Evolutionary conservation across 225 moss, liverwort and hornwort species (phyloP).

Genomic region (Lunularia cruciata): DNA sequence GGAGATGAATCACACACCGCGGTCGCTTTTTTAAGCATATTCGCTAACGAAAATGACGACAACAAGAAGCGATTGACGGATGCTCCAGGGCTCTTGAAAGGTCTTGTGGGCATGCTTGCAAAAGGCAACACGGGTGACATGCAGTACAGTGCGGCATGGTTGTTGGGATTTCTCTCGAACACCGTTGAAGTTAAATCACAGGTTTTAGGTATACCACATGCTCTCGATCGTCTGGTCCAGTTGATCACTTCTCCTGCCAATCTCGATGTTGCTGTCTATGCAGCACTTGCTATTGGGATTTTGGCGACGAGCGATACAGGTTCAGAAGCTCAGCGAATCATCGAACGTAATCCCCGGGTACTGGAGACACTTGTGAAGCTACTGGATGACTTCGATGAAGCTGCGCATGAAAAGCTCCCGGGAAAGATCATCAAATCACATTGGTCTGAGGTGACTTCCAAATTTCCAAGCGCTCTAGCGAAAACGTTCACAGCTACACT

Average conservation of each 20-base stretch:
- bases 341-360: neutral
- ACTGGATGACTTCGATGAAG: neutral
- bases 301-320: neutral
- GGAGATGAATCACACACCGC: neutral
- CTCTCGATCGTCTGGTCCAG: neutral
- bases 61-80: neutral
- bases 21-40: neutral
- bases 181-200: neutral
- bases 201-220: neutral
- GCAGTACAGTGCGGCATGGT: neutral
- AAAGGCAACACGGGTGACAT: neutral
- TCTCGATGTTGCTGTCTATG: neutral
- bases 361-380: neutral
- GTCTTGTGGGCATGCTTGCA: neutral
- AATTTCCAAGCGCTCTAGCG: too few species aligned
- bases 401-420: too few species aligned
- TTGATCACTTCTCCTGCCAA: neutral
- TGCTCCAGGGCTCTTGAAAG: neutral
- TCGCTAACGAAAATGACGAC: neutral
- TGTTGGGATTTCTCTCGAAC: neutral
- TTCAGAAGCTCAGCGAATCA: neutral
- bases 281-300: neutral
- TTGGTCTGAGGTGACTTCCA: too few species aligned
- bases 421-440: too few species aligned
- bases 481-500: too few species aligned